A percentile compares a stretch with the other conserved stretches of the same genome.
Evolutionary conservation across 1,284 basidiomycete genomes (phyloP).

Genomic region (Moniliophthora roreri): DNA sequence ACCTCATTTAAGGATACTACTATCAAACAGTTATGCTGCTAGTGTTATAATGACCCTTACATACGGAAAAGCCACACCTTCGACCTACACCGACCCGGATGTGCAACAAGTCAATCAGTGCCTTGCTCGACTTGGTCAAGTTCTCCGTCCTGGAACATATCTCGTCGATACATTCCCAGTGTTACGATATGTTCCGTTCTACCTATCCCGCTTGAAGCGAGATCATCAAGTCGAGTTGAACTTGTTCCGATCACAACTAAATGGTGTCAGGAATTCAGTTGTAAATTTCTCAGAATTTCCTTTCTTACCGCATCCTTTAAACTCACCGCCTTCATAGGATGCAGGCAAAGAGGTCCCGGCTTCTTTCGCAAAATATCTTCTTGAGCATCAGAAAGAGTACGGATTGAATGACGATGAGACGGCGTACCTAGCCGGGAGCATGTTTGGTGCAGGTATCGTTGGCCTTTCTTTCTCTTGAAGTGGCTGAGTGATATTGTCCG

Average conservation of each 20-base stretch:
- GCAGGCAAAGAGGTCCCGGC: too few relatives aligned
- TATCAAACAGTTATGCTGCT: conserved; percentile 37
- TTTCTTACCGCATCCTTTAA: too few relatives aligned
- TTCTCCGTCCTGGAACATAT: conserved; percentile 33
- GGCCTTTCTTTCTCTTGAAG: too few relatives aligned
- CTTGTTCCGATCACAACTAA: conserved; percentile 6
- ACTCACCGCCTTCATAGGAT: too few relatives aligned
- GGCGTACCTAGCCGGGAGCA: conserved; percentile 35
- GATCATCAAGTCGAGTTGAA: conserved; percentile 5
- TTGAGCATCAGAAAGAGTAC: conserved; percentile 29
- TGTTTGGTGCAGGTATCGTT: conserved; percentile 38
- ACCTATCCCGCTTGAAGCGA: conserved; percentile 3
- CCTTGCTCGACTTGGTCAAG: conserved; percentile 28
- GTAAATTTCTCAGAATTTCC: too few relatives aligned
- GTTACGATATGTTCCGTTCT: conserved; percentile 27
- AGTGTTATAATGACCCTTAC: conserved; percentile 40
- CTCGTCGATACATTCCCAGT: conserved; percentile 36
- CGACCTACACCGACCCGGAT: conserved; percentile 37
- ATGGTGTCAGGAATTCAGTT: too few relatives aligned
- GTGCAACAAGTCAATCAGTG: conserved; percentile 31
- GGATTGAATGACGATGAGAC: conserved; percentile 30
- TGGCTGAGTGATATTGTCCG: too few relatives aligned
- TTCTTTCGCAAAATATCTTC: conserved; percentile 32
- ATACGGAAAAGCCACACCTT: conserved; percentile 38
- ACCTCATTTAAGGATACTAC: too few relatives aligned